Evolutionary conservation across 139 green algal species (phyloP).

Genomic region (Chloropicon primus): DNA sequence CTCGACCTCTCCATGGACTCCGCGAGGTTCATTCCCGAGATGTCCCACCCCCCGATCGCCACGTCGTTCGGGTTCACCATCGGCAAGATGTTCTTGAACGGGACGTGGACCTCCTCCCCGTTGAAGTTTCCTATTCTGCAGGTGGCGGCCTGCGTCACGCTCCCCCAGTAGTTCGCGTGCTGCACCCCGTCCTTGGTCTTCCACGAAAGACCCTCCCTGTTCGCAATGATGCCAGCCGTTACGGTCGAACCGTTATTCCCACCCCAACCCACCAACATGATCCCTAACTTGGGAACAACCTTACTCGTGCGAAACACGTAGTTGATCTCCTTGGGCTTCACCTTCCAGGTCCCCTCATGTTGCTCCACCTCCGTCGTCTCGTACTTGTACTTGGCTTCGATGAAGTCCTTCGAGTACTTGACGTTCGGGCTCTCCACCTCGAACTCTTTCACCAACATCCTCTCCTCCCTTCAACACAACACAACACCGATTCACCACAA

Average conservation of each 20-base stretch:
- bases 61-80: slow-evolving; percentile 94
- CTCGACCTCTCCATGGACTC: slow-evolving; percentile 73
- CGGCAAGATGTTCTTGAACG: slow-evolving; percentile 63
- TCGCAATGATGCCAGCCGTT: slow-evolving; percentile 85
- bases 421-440: slow-evolving; percentile 73
- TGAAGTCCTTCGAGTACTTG: slow-evolving; percentile 57
- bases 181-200: slow-evolving; percentile 93
- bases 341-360: slow-evolving; percentile 48
- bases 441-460: slow-evolving; percentile 77
- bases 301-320: slow-evolving; percentile 77
- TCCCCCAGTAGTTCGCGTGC: slow-evolving; percentile 96
- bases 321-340: slow-evolving; percentile 47
- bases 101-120: slow-evolving; percentile 84
- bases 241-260: slow-evolving; percentile 99
- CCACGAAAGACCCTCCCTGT: slow-evolving; percentile 89
- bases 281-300: slow-evolving; percentile 86
- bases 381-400: slow-evolving; percentile 78
- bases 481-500: no score
- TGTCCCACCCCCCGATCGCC: slow-evolving; percentile 95
- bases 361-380: slow-evolving; percentile 44
- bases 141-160: slow-evolving; percentile 81
- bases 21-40: slow-evolving; percentile 80
- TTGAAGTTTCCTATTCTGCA: slow-evolving; percentile 84
- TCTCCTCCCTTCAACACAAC: no score
- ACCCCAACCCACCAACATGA: slow-evolving; percentile 96